Evolutionary conservation across 495 filamentous ascomycete species (phyloP), one percentile per base, ranked within the genome.

Genomic region (Massariosphaeria phaeospora): DNA sequence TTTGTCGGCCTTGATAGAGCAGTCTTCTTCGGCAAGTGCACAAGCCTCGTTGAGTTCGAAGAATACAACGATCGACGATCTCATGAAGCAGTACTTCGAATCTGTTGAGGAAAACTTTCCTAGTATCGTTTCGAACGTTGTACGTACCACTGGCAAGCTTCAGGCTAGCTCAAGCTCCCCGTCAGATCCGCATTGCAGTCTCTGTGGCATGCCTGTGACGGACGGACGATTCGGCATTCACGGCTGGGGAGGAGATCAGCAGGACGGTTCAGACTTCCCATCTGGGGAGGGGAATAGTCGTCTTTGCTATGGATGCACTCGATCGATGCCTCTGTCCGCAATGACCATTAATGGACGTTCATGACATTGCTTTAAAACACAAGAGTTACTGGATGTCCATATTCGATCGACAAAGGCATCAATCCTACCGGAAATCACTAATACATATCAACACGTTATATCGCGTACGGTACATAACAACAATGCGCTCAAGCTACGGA

Each of bases 111-210:
- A 80, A 50, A 87, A 84, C 42, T 97, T 91, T 67, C 91, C 91
- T 9, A 87, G 84, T 48, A 87, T 97, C 23, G 93, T 98, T 57
- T 83, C 89, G 13, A 98, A 98, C 64, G 93, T 97, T 9, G 88
- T 95, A 3, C 79, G 86, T 53, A 98, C 90, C 25, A 83, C 84
- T 9, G 82, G 83, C 52, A 94, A 91, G 71, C 75, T 97, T 26
- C 65, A 80, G 11, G 25, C 38, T 1, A 10, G 46, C 2, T 12
- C 15, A 17, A 38, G 20, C 17, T 23, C 34, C 15, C 3, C 2
- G 6, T 31, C 47, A 12, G 42, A 44, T 13, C 35, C 20, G 1
- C 50, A 23, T 21, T 69, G 66, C 35, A 34, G n/a, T 29, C 59
- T 69, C 2, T 69, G 66, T 46, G 40, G 23, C 18, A 66, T 66